Evolutionary conservation across 208 protist genomes (phyloP), one percentile per base, ranked within the genome.

Genomic region (Wallacemonas sp.): DNA sequence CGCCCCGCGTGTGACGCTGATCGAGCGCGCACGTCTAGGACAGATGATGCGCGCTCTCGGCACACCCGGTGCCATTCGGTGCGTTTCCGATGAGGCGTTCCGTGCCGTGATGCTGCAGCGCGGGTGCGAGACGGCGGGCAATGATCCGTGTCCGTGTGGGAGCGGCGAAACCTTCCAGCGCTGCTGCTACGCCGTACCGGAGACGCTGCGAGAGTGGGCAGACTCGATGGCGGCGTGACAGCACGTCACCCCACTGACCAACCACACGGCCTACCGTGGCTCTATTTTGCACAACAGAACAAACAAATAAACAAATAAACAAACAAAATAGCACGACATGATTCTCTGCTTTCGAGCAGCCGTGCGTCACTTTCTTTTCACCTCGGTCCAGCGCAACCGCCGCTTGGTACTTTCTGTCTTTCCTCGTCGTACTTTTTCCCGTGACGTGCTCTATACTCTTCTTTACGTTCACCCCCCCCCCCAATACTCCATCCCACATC

Each of bases 161-260:
- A 87, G 84, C 39, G 75, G 70, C 14, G 72, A 72, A 26, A 61
- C 39, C 26, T 90, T 86, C 60, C 61, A 47, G 9, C 60, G 52
- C 16, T 90, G 84, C 62, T 90, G 84, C 36, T 68, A 27, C 32
- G 16, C 70, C 3, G 65, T 90, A 4, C 82, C 75, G 39, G 72
- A 69, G 6, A 48, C 61, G 36, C 63, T 90, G 52, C 54, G 58
- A 26, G 38, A 47, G 6, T 57, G 52, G 52, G 32, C 32, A 14
- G 30, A 58, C 3, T 12, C n/a, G 3, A 24, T 49, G 17, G 9
- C 17, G 19, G 17, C n/a, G 17, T n/a, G n/a, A n/a, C n/a, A n/a
- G n/a, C n/a, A n/a, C n/a, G n/a, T n/a, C n/a, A n/a, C n/a, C n/a
- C n/a, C n/a, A n/a, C n/a, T n/a, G n/a, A n/a, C n/a, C n/a, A n/a